A percentile compares a stretch with the other conserved stretches of the same genome.
These are phyloP conservation scores for Pythium dissimile DNA, from an alignment of 352 stramenopile genomes.

Conservation along the genomic window DNA sequence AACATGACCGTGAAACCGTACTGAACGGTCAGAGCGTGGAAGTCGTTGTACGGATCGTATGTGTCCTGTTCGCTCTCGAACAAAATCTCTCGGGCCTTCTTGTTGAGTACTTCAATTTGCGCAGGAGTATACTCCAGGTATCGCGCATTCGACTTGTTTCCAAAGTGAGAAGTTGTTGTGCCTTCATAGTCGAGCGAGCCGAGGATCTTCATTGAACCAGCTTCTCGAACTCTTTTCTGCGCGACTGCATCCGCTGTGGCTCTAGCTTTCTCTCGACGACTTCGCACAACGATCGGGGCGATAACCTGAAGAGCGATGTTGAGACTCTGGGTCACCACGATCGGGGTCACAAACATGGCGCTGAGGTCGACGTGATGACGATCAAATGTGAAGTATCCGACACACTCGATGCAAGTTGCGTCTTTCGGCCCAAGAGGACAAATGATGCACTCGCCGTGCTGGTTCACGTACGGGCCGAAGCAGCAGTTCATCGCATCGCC, in stretches of 20 bases:
- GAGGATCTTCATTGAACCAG: slow-evolving; percentile 79
- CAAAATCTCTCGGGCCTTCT: slow-evolving; percentile 34
- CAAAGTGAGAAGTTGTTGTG: slow-evolving; percentile 65
- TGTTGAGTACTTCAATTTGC: slow-evolving; percentile 32
- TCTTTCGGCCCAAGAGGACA: slow-evolving; percentile 70
- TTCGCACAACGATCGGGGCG: slow-evolving; percentile 62
- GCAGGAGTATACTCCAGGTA: slow-evolving; percentile 29
- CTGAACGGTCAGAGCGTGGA: slow-evolving; percentile 35
- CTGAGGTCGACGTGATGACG: slow-evolving; percentile 79
- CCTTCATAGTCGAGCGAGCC: slow-evolving; percentile 77
- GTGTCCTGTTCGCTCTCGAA: slow-evolving; percentile 41
- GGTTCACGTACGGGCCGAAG: slow-evolving; percentile 81
- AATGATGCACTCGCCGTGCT: slow-evolving; percentile 55
- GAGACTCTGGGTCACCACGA: slow-evolving; percentile 78
- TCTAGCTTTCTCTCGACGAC: slow-evolving; percentile 55
- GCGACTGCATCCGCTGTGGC: slow-evolving; percentile 54
- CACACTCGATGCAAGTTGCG: slow-evolving; percentile 66
- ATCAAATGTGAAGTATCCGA: slow-evolving; percentile 83
- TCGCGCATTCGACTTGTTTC: slow-evolving; percentile 37
- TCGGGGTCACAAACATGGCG: slow-evolving; percentile 85
- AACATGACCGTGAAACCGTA: slow-evolving; percentile 50
- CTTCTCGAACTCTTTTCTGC: slow-evolving; percentile 63
- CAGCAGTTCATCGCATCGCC: slow-evolving; percentile 84
- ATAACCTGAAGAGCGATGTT: slow-evolving; percentile 76
- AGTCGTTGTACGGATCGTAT: slow-evolving; percentile 52